Evolutionary conservation across 495 filamentous ascomycete species (phyloP).

Genomic region (Talaromyces stipitatus): DNA sequence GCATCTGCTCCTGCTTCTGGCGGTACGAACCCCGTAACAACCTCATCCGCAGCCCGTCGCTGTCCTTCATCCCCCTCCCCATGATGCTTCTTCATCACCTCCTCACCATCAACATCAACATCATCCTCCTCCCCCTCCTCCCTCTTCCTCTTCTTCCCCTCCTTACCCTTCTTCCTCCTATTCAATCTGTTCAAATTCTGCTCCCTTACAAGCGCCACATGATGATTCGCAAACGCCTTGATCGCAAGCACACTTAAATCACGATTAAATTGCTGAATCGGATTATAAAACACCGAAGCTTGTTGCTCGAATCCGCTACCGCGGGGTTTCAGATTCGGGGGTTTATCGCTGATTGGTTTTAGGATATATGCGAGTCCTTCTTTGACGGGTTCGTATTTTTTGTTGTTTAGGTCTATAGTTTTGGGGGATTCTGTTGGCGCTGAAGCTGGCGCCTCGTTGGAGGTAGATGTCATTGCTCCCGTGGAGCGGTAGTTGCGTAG

Average conservation of each 20-base stretch:
- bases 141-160: constrained; percentile 42
- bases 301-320: constrained; percentile 42
- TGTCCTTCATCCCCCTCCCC: constrained; percentile 9
- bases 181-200: constrained; percentile 2
- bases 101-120: not conserved
- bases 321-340: constrained; percentile 21
- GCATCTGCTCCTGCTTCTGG: constrained; percentile 7
- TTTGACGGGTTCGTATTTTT: constrained; percentile 53
- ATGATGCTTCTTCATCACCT: not conserved
- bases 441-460: not conserved
- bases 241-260: constrained; percentile 91
- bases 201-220: constrained; percentile 31
- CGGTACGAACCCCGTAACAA: constrained; percentile 1
- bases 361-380: constrained; percentile 65
- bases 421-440: not conserved
- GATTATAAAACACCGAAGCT: constrained; percentile 95
- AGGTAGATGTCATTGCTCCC: not conserved
- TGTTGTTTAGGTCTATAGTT: constrained; percentile 33
- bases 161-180: not conserved
- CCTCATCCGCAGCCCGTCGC: constrained; percentile 1
- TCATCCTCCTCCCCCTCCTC: constrained; percentile 17
- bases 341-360: constrained; percentile 39
- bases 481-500: not conserved
- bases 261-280: constrained; percentile 97
- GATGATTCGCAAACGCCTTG: constrained; percentile 69